A percentile compares a stretch with the other conserved stretches of the same genome.
Evolutionary conservation across 1,139 yeast species (phyloP).

Genomic region (Sugiyamaella castrensis): DNA sequence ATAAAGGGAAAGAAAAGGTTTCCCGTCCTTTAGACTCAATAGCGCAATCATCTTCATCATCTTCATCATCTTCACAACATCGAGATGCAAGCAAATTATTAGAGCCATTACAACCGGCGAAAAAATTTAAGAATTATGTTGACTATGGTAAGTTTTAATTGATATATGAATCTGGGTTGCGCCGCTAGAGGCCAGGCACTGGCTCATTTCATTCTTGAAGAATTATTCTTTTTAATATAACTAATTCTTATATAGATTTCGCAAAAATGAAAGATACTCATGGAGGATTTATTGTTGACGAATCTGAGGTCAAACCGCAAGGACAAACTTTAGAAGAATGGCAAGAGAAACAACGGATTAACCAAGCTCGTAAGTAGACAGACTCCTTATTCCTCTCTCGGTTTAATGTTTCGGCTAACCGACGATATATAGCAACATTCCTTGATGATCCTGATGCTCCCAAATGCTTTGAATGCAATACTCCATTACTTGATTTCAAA

Average conservation of each 20-base stretch:
- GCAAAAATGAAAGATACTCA: constrained; percentile 82
- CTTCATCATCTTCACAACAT: constrained; percentile 14
- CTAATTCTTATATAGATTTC: constrained; percentile 44
- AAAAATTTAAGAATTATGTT: constrained; percentile 57
- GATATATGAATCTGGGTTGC: background rate
- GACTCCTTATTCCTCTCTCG: background rate
- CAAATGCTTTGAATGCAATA: constrained; percentile 74
- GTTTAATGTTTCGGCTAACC: background rate
- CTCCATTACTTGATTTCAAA: constrained; percentile 73
- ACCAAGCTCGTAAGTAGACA: constrained; percentile 22
- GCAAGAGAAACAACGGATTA: constrained; percentile 56
- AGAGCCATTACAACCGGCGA: constrained; percentile 25
- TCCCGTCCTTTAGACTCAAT: constrained; percentile 3
- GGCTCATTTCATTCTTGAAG: background rate
- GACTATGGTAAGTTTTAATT: constrained; percentile 54
- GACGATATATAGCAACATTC: constrained; percentile 23
- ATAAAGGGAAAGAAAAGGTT: constrained; percentile 7
- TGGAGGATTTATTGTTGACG: constrained; percentile 75
- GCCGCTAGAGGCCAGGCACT: no score
- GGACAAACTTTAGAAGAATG: constrained; percentile 68
- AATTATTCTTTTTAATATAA: background rate
- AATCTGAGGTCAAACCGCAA: constrained; percentile 39
- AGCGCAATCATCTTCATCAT: constrained; percentile 3
- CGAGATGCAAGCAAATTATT: constrained; percentile 23
- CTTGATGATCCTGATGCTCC: constrained; percentile 62